Conservation (phyloP, 139 green algal species). For the Closterium sp. region DNA sequence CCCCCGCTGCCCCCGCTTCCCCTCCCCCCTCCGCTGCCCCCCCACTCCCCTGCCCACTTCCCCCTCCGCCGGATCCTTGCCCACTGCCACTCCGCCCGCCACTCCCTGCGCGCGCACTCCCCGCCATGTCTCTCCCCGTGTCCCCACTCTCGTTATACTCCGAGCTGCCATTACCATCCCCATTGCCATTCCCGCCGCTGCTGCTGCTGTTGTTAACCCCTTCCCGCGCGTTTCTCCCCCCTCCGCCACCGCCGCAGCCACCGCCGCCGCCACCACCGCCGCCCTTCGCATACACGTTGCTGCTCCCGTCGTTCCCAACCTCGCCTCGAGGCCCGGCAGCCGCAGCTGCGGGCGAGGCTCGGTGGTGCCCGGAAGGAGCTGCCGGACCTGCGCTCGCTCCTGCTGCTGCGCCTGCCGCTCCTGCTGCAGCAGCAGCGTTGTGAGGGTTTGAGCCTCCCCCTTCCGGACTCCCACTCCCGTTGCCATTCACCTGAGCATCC, state of each 20-base stretch:
- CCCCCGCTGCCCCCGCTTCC: not conserved
- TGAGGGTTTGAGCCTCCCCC: not conserved
- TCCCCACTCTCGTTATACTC: not conserved
- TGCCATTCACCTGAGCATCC: not conserved
- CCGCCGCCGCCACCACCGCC: not conserved
- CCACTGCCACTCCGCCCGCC: not conserved
- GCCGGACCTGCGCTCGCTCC: not conserved
- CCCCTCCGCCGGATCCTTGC: not conserved
- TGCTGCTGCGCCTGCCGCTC: not conserved
- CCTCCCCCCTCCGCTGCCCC: not conserved
- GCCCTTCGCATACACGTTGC: not conserved
- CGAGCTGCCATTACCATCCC: not conserved
- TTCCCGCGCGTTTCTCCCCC: not conserved
- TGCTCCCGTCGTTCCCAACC: conserved; percentile 13
- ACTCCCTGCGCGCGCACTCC: not conserved
- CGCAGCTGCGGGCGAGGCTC: not conserved
- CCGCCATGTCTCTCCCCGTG: not conserved
- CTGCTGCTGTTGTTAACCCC: not conserved
- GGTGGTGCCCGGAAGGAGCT: not conserved
- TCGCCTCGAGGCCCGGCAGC: not conserved
- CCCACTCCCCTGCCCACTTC: not conserved
- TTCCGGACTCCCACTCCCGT: not conserved
- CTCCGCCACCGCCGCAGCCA: not conserved
- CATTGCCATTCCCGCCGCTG: not conserved
- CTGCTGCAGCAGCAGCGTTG: not conserved